A percentile compares a stretch with the other conserved stretches of the same genome.
Conservation (phyloP, 768 basidiomycete genomes). For the Tylopilus intermedius region DNA sequence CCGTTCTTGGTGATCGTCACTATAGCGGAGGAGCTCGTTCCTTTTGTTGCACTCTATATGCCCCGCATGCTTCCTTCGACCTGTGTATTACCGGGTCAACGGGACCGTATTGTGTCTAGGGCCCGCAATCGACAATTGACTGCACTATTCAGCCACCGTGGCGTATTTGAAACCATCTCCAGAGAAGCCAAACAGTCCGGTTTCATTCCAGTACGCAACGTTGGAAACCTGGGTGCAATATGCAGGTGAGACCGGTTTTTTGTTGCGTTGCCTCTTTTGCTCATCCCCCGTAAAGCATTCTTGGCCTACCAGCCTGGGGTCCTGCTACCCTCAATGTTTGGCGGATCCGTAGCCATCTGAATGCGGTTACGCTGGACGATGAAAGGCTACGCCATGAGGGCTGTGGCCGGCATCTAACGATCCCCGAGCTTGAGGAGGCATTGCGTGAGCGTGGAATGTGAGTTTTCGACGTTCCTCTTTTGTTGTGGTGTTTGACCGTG, state of each 20-base stretch:
- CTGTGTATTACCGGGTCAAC: slow-evolving; percentile 79
- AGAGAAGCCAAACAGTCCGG: slow-evolving; percentile 32
- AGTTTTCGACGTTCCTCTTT: slow-evolving; percentile 25
- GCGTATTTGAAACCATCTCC: slow-evolving; percentile 33
- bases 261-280: not conserved
- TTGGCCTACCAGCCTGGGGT: slow-evolving; percentile 38
- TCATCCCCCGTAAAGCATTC: slow-evolving; percentile 34
- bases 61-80: slow-evolving; percentile 84
- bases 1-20: slow-evolving; percentile 75
- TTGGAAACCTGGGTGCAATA: slow-evolving; percentile 35
- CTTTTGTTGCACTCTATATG: slow-evolving; percentile 79
- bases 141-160: slow-evolving; percentile 35
- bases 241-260: slow-evolving; percentile 48
- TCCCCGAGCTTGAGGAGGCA: slow-evolving; percentile 56
- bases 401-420: slow-evolving; percentile 40
- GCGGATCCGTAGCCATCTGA: slow-evolving; percentile 37
- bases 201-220: slow-evolving; percentile 16
- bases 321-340: slow-evolving; percentile 29
- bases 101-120: slow-evolving; percentile 55
- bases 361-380: slow-evolving; percentile 55
- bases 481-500: not conserved
- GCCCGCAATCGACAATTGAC: slow-evolving; percentile 43
- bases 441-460: slow-evolving; percentile 77
- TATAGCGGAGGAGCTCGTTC: slow-evolving; percentile 75
- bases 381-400: slow-evolving; percentile 50